These are phyloP conservation scores for Talaromyces sp. DNA, from an alignment of 2,329 filamentous ascomycete genomes.

Conservation along the genomic window DNA sequence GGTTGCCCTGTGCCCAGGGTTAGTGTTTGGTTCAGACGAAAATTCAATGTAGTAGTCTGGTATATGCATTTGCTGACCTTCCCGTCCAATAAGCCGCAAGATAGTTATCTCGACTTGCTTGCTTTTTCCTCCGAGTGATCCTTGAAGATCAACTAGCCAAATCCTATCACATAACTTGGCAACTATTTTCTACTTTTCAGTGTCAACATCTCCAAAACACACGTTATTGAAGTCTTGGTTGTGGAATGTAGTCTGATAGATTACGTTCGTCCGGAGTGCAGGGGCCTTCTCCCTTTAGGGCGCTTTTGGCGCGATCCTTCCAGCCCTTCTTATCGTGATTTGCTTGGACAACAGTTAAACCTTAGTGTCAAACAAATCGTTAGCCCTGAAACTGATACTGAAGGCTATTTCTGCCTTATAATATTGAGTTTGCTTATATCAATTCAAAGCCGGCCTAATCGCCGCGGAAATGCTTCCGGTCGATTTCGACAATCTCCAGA, in stretches of 20 bases:
- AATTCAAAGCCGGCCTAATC: constrained; percentile 2
- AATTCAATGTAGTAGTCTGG: neutral
- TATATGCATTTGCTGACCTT: neutral
- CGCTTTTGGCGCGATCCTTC: constrained; percentile 2
- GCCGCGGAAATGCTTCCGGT: constrained; percentile 12
- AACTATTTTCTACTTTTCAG: neutral
- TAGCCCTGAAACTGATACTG: neutral
- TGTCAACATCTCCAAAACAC: neutral
- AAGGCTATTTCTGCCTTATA: neutral
- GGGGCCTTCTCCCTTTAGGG: neutral
- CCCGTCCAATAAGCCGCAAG: constrained; percentile 8
- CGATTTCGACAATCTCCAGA: neutral
- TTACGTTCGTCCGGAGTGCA: neutral
- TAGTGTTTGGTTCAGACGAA: neutral
- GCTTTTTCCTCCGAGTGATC: neutral
- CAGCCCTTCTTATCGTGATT: neutral
- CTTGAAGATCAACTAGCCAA: constrained; percentile 7
- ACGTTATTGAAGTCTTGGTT: neutral
- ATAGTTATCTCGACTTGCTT: constrained; percentile 14
- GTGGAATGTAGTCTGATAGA: neutral
- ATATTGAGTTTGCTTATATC: constrained; percentile 4
- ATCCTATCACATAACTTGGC: neutral
- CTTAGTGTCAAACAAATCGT: neutral
- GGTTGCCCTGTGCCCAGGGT: neutral
- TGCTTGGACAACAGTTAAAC: neutral